Conservation (phyloP, 2,329 filamentous ascomycete genomes). For the Colletotrichum eleusines region DNA sequence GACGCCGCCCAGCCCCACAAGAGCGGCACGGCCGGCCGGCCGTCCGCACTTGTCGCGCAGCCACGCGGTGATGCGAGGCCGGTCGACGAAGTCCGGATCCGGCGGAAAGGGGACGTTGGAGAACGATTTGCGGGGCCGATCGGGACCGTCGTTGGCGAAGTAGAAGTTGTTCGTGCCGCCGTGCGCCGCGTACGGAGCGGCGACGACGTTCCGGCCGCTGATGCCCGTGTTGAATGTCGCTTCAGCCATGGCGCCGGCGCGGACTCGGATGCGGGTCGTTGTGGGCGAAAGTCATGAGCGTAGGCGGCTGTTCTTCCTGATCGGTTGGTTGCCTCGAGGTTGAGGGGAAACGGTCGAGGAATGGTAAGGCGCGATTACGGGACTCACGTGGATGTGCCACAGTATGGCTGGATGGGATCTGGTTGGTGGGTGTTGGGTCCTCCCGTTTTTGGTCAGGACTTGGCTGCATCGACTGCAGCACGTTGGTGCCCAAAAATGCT, state of each 20-base stretch:
- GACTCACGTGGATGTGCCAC: background rate
- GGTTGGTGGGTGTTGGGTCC: background rate
- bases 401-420: background rate
- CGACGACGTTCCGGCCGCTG: background rate
- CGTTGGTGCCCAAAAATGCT: background rate
- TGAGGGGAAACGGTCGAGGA: background rate
- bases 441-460: background rate
- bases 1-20: background rate
- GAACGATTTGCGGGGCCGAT: background rate
- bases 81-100: background rate
- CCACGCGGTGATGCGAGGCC: background rate
- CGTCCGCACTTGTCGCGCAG: background rate
- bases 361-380: background rate
- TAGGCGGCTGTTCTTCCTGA: background rate
- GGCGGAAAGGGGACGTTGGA: background rate
- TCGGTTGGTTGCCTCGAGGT: background rate
- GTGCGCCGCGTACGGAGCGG: background rate
- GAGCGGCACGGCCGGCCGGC: background rate
- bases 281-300: too few relatives aligned
- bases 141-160: background rate
- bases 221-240: background rate
- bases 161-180: conserved; percentile 3
- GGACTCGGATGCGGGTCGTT: background rate
- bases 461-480: background rate
- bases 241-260: background rate